Conservation (phyloP, 805 yeast species). For the Yarrowia sp. region DNA sequence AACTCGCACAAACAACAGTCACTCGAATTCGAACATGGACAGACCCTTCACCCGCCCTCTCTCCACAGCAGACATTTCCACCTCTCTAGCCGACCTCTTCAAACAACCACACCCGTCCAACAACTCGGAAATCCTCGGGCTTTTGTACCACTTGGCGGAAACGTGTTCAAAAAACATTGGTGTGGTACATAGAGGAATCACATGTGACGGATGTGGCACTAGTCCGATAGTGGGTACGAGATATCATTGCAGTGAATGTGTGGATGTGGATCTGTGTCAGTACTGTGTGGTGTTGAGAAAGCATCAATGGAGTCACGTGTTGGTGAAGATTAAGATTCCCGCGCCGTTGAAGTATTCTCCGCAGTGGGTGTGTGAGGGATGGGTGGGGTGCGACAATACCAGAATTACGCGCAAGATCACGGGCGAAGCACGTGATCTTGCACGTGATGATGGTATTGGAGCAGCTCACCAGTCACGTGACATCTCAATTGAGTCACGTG, state of each 20-base stretch:
- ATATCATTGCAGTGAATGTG: conserved; percentile 52
- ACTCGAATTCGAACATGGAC: too few species aligned
- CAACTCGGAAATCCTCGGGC: conserved; percentile 29
- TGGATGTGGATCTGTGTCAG: conserved; percentile 54
- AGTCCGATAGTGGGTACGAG: conserved; percentile 48
- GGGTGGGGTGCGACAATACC: conserved; percentile 13
- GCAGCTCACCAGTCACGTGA: background rate
- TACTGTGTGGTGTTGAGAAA: conserved; percentile 39
- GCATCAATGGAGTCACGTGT: conserved; percentile 34
- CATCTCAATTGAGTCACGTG: background rate
- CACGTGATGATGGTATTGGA: background rate
- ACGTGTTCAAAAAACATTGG: conserved; percentile 32
- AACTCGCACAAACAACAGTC: too few species aligned
- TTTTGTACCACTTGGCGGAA: conserved; percentile 34
- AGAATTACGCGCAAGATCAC: background rate
- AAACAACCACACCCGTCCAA: conserved; percentile 10
- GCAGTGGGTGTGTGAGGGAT: conserved; percentile 32
- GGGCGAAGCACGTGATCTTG: too few species aligned
- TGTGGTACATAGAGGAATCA: conserved; percentile 38
- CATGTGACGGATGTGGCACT: conserved; percentile 36
- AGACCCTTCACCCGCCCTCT: background rate
- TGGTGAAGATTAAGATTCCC: conserved; percentile 35
- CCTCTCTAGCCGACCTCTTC: background rate
- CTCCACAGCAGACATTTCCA: conserved; percentile 3
- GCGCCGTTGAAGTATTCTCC: conserved; percentile 36